Conservation (phyloP, 2,329 filamentous ascomycete species). For the Myotisia sp. region DNA sequence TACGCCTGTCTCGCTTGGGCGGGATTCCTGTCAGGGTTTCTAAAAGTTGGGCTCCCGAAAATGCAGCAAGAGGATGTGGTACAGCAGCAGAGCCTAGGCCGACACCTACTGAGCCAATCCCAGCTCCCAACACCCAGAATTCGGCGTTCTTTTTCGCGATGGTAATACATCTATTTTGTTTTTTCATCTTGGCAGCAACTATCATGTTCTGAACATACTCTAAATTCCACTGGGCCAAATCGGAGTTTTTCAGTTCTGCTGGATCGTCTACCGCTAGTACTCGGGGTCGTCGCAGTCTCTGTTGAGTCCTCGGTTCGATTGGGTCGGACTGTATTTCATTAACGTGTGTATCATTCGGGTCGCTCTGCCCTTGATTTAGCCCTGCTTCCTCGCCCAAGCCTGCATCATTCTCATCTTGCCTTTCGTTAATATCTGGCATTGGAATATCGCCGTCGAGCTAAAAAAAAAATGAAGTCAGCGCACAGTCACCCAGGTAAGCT, state of each 20-base stretch:
- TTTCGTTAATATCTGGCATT: slow-evolving; percentile 15
- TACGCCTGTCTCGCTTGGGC: slow-evolving; percentile 12
- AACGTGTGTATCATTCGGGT: slow-evolving; percentile 13
- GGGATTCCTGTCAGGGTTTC: slow-evolving; percentile 31
- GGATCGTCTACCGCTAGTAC: slow-evolving; percentile 34
- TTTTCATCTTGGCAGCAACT: slow-evolving; percentile 32
- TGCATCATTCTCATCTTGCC: neutral
- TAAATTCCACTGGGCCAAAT: slow-evolving; percentile 43
- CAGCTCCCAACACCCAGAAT: slow-evolving; percentile 45
- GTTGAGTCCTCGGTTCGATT: slow-evolving; percentile 16
- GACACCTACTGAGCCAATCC: slow-evolving; percentile 41
- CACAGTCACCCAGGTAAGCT: no score
- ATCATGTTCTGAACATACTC: slow-evolving; percentile 50
- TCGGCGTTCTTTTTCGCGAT: slow-evolving; percentile 50
- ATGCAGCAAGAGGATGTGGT: slow-evolving; percentile 41
- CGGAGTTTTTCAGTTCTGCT: slow-evolving; percentile 41
- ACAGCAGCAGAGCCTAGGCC: slow-evolving; percentile 30
- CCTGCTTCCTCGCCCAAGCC: slow-evolving; percentile 14
- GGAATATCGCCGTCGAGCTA: slow-evolving; percentile 8
- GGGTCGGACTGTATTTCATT: slow-evolving; percentile 5
- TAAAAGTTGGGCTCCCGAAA: slow-evolving; percentile 43
- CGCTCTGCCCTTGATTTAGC: slow-evolving; percentile 4
- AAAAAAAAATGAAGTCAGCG: no score
- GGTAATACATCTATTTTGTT: slow-evolving; percentile 25
- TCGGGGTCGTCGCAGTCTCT: slow-evolving; percentile 23